Base-by-base conservation (phyloP, 163 green algal species). In the Scenedesmus sp. region DNA sequence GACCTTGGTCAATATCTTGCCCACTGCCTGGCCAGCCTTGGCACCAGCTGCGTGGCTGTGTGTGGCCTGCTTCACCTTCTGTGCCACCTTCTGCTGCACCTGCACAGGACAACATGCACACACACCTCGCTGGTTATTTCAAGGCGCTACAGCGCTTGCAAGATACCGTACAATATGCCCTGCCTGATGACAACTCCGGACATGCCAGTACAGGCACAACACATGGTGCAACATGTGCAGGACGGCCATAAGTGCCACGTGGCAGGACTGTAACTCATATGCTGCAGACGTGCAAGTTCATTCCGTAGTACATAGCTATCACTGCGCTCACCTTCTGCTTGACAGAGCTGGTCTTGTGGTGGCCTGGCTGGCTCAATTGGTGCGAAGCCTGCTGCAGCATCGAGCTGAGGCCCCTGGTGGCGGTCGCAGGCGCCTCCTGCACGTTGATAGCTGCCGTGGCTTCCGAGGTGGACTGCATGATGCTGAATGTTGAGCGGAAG, bases 21-120 rank as follows among this genome's bases (percentile, higher is more conserved):
- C 65, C 16, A 76, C 65, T 20, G 65, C 65, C 65, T 76, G 65
- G 24, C 65, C 65, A 18, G 65, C 65, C 65, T 76, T 76, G 3
- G 65, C 65, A 7, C 65, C 65, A 20, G 65, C 65, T 16, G 30
- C 20, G 65, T 76, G 65, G 65, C 65, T 76, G 65, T 76, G 65
- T 5, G 65, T 76, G 30, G 65, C 65, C 30, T 76, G 65, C 65
- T 37, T 7, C 65, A 76, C 65, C 65, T 76, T 76, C 65, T 76
- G 65, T 1, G 65, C 65, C 65, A 76, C 65, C 65, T 76, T 76
- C 65, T 76, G 65, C 65, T 76, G 65, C 65, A 76, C 65, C 65
- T 76, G 65, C 65, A 40, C 65, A 76, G 7, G 30, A 30, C 65
- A 76, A 30, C 65, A 76, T 9, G 24, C 59, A 33, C 24, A 24